Percentiles rank a stretch among this genome's conserved stretches.
Conservation (phyloP, 129 eudicot species). For the Tagetes erecta region DNA sequence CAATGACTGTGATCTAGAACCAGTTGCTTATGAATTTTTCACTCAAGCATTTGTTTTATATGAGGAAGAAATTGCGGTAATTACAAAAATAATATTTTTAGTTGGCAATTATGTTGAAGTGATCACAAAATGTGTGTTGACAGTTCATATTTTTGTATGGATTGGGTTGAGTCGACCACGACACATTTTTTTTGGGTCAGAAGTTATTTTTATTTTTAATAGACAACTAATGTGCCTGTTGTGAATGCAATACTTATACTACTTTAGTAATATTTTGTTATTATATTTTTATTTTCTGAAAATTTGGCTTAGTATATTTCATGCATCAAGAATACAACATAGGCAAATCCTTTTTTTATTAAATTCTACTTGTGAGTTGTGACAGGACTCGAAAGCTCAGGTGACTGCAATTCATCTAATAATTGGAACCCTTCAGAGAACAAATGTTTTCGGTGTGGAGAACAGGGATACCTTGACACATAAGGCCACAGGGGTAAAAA, state of each 20-base stretch:
- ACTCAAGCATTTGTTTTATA: too few species aligned
- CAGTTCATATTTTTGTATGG: neutral
- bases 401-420: constrained; percentile 95
- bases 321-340: neutral
- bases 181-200: neutral
- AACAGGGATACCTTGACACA: constrained; percentile 95
- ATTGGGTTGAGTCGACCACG: neutral
- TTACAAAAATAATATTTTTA: neutral
- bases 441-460: constrained; percentile 91
- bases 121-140: neutral
- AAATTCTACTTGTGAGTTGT: constrained; percentile 22
- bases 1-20: too few species aligned
- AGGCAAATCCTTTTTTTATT: too few species aligned
- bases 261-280: neutral
- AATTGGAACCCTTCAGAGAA: constrained; percentile 93
- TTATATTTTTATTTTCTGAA: neutral
- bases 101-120: neutral
- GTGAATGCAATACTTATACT: neutral
- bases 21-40: too few species aligned
- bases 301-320: neutral
- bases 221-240: neutral
- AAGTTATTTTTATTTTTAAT: neutral
- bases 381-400: constrained; percentile 96
- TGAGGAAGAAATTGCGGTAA: too few species aligned
- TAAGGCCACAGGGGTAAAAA: constrained; percentile 96